Base-by-base conservation (phyloP, 495 filamentous ascomycete species). In the Penicilliopsis zonata region DNA sequence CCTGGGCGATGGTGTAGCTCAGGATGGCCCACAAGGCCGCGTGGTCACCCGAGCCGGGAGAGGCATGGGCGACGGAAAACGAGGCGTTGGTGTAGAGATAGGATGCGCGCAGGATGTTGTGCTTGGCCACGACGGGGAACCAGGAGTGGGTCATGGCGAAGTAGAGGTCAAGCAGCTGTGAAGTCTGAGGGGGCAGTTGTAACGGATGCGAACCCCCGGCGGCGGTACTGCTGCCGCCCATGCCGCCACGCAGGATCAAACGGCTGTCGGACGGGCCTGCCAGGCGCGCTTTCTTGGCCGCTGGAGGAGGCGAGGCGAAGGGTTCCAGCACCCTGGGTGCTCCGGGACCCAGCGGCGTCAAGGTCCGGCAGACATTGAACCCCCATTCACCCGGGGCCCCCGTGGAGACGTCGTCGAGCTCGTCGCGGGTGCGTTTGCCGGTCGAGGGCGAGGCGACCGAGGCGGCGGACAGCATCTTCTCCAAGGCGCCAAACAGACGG, bases 131-230 rank as follows among this genome's bases (percentile, higher is more conserved):
- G 23, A 83, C 72, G 3, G 80, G 80, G 12, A 84, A 65, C 80
- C 80, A 86, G 8, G 65, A 66, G 46, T 82, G 74, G 2, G 80
- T 84, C 33, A 74, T 70, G 3, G 78, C 71, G 43, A 83, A 83
- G 44, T 81, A 83, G 5, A 76, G 61, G 43, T 86, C 78, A 14
- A 86, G 54, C 2, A 84, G 52, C 18, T 70, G 67, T 43, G 77
- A 79, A 4, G 74, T 66, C 33, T 78, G 70, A 13, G 64, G 47
- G 9, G 79, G 80, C 2, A 80, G 57, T 31, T 58, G 57, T 5
- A 69, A 36, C 10, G 42, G 40, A 14, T 46, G 50, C 4, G 21
- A 32, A 9, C 30, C 31, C 35, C 30, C 53, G 3, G 34, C 19
- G 9, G 39, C 25, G n/a, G n/a, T n/a, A n/a, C n/a, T n/a, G n/a